Evolutionary conservation across 129 eudicot genomes (phyloP).

Genomic region (Flaveria trinervia): DNA sequence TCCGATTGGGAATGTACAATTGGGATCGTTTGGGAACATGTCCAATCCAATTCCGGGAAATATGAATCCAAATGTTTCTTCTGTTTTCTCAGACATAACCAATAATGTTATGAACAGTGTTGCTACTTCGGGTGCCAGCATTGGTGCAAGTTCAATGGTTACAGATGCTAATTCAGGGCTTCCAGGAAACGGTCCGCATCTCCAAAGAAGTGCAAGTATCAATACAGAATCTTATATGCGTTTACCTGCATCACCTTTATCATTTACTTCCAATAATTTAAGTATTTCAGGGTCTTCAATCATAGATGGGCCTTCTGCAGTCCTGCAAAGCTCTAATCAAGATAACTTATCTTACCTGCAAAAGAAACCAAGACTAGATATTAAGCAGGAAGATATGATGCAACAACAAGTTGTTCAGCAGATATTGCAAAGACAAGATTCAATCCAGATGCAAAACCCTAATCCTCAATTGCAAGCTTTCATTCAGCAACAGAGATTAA

Average conservation of each 20-base stretch:
- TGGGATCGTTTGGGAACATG: slow-evolving; percentile 58
- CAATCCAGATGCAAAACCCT: slow-evolving; percentile 50
- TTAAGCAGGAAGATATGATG: slow-evolving; percentile 64
- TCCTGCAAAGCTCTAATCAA: slow-evolving; percentile 54
- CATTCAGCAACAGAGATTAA: slow-evolving; percentile 60
- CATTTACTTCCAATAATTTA: slow-evolving; percentile 69
- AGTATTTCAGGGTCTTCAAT: slow-evolving; percentile 66
- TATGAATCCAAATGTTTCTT: slow-evolving; percentile 42
- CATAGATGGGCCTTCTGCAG: slow-evolving; percentile 56
- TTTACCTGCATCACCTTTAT: slow-evolving; percentile 75
- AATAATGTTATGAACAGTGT: slow-evolving; percentile 54
- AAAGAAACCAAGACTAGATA: slow-evolving; percentile 71
- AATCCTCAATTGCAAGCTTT: slow-evolving; percentile 70
- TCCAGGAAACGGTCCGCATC: slow-evolving; percentile 65
- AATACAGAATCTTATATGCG: slow-evolving; percentile 62
- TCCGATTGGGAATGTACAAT: slow-evolving; percentile 43
- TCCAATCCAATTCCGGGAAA: slow-evolving; percentile 44
- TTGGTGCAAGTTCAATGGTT: slow-evolving; percentile 74
- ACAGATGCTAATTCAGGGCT: slow-evolving; percentile 80
- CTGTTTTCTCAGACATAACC: slow-evolving; percentile 52
- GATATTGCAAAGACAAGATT: slow-evolving; percentile 55
- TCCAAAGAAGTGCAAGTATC: slow-evolving; percentile 77
- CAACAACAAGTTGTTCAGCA: slow-evolving; percentile 76
- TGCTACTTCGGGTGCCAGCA: slow-evolving; percentile 65
- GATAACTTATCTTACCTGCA: slow-evolving; percentile 51